phyloP scores from a whole-genome alignment of 139 green algal genomes.

The Coelastrella sp. region DNA sequence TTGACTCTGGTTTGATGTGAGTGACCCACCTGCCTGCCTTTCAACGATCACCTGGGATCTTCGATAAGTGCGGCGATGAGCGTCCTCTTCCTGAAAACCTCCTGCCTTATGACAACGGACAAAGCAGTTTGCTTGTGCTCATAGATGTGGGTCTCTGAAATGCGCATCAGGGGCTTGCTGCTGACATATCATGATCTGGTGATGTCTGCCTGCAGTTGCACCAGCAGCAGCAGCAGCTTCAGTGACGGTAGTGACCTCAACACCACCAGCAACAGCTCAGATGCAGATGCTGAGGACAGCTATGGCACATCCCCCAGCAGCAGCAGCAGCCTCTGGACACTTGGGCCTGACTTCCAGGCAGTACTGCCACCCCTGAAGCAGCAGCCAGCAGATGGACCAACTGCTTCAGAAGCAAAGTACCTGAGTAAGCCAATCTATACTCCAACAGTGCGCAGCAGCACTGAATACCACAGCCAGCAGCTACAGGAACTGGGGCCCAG shows the following conservation, averaged over 20 bases:
- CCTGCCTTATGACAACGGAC: too few relatives aligned
- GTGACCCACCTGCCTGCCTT: background rate
- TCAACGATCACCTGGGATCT: too few relatives aligned
- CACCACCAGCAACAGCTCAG: background rate
- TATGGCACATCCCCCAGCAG: background rate
- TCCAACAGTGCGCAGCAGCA: background rate
- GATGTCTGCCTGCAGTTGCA: background rate
- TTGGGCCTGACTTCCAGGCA: slow-evolving; percentile 8
- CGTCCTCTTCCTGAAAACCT: too few relatives aligned
- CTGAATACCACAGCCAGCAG: background rate
- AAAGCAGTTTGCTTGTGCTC: too few relatives aligned
- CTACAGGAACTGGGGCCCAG: background rate
- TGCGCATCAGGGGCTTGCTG: too few relatives aligned
- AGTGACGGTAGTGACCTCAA: background rate
- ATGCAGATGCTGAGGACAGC: background rate
- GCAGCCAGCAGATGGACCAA: background rate
- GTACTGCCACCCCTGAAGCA: background rate
- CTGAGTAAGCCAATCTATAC: background rate
- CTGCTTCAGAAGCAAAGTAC: slow-evolving; percentile 21
- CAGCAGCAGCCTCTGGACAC: background rate
- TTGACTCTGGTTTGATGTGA: background rate
- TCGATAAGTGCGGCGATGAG: too few relatives aligned
- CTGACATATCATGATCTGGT: background rate
- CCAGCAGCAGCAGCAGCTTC: background rate
- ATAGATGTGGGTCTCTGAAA: too few relatives aligned